Conservation (phyloP, 2,329 filamentous ascomycete genomes). For the Lasiodiplodia hormozganensis region DNA sequence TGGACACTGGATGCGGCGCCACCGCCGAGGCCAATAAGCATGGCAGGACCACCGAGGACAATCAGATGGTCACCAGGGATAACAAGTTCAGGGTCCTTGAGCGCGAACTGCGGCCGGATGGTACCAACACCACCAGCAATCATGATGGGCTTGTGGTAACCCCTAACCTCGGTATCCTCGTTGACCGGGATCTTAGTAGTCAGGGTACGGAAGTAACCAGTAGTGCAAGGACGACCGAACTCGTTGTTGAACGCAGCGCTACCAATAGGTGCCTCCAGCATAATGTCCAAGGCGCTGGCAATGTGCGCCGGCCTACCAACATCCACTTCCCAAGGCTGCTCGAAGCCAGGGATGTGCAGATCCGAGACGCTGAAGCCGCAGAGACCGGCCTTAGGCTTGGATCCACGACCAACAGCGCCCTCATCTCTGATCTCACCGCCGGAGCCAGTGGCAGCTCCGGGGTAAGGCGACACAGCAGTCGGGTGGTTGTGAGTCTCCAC, state of each 20-base stretch:
- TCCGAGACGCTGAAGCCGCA: conserved; percentile 96
- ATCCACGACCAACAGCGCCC: conserved; percentile 90
- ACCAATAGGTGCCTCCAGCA: conserved; percentile 95
- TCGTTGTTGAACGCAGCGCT: conserved; percentile 98
- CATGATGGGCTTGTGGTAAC: conserved; percentile 99
- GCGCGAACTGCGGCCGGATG: conserved; percentile 85
- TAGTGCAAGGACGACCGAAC: conserved; percentile 87
- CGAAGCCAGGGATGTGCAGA: conserved; percentile 82
- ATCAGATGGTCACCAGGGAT: conserved; percentile 88
- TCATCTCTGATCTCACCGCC: conserved; percentile 97
- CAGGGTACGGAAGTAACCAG: conserved; percentile 91
- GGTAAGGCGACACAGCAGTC: conserved; percentile 91
- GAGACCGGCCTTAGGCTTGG: conserved; percentile 89
- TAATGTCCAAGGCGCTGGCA: conserved; percentile 93
- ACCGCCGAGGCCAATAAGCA: conserved; percentile 96
- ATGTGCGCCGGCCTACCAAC: conserved; percentile 91
- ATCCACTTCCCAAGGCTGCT: conserved; percentile 88
- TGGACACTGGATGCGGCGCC: conserved; percentile 92
- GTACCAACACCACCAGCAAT: conserved; percentile 95
- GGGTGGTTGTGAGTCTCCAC: conserved; percentile 99
- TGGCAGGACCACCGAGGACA: conserved; percentile 92
- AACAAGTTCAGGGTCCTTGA: conserved; percentile 82
- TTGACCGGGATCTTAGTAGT: conserved; percentile 71
- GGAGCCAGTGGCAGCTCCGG: conserved; percentile 92
- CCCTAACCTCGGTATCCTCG: conserved; percentile 74